These are phyloP conservation scores for Rhizopogon roseolus DNA, from an alignment of 768 basidiomycete species.

Conservation along the genomic window DNA sequence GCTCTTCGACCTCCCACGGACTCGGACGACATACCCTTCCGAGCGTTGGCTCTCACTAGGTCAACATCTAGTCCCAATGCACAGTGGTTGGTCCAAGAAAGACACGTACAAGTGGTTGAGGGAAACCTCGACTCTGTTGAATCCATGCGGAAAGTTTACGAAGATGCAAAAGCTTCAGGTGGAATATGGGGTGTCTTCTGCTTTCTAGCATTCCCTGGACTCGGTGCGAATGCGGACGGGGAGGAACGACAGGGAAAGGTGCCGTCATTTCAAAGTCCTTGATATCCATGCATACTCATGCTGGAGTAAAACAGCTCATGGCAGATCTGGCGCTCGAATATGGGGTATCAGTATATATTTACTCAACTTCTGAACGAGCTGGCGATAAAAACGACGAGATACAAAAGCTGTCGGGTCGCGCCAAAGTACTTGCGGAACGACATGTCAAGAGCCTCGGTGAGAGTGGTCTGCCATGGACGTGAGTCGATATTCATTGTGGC, in stretches of 20 bases:
- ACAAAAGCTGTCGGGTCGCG: constrained; percentile 20
- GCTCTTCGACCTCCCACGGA: constrained; percentile 15
- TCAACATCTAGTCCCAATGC: constrained; percentile 24
- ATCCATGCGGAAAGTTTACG: constrained; percentile 29
- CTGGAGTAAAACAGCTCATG: constrained; percentile 19
- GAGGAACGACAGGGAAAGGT: constrained; percentile 39
- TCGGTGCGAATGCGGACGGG: constrained; percentile 34
- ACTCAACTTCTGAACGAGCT: constrained; percentile 35
- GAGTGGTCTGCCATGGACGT: constrained; percentile 35
- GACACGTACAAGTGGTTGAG: constrained; percentile 29
- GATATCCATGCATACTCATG: neutral
- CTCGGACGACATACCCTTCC: constrained; percentile 18
- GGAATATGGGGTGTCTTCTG: constrained; percentile 37
- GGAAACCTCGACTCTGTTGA: constrained; percentile 28
- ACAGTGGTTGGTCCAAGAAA: constrained; percentile 15
- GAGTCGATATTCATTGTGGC: constrained; percentile 7
- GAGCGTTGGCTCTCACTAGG: constrained; percentile 33
- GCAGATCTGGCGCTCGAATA: constrained; percentile 34
- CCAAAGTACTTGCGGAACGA: constrained; percentile 34
- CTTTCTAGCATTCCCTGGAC: constrained; percentile 35
- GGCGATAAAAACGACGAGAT: constrained; percentile 28
- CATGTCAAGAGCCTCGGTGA: constrained; percentile 27
- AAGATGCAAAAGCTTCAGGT: constrained; percentile 23
- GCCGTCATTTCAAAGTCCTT: neutral
- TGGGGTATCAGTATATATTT: constrained; percentile 29